Percentiles rank a stretch among this genome's conserved stretches.
Conservation (phyloP, 2,329 filamentous ascomycete species). For the Rhynchosporium agropyri region DNA sequence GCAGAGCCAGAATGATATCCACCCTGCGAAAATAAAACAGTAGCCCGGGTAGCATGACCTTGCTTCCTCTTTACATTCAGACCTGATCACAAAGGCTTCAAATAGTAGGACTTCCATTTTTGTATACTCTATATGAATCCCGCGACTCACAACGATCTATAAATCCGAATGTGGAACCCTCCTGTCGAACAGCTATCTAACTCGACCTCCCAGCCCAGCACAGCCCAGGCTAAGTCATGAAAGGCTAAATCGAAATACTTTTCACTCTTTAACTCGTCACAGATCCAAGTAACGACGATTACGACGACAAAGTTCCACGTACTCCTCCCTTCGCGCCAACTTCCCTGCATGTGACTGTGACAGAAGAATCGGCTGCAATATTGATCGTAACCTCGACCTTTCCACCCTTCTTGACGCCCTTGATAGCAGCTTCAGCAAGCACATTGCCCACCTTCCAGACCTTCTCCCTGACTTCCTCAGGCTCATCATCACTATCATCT, state of each 20-base stretch:
- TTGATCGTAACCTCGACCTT: slow-evolving; percentile 96
- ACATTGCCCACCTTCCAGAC: slow-evolving; percentile 85
- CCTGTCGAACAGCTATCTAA: slow-evolving; percentile 13
- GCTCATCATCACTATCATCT: slow-evolving; percentile 74
- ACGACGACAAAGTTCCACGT: slow-evolving; percentile 40
- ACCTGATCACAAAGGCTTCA: not conserved
- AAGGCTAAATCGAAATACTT: not conserved
- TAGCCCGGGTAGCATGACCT: too few relatives aligned
- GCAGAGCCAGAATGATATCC: too few relatives aligned
- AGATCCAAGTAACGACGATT: slow-evolving; percentile 19
- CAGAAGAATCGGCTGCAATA: slow-evolving; percentile 75
- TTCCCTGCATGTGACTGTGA: slow-evolving; percentile 81
- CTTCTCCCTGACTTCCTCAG: slow-evolving; percentile 86
- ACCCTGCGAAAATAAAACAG: too few relatives aligned
- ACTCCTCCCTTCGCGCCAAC: slow-evolving; percentile 59
- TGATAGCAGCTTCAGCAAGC: slow-evolving; percentile 84
- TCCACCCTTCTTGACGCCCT: slow-evolving; percentile 79
- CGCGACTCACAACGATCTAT: slow-evolving; percentile 14
- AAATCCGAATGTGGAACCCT: not conserved
- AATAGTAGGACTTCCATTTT: slow-evolving; percentile 6
- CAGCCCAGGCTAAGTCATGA: not conserved
- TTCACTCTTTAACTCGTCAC: not conserved
- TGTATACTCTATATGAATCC: slow-evolving; percentile 4
- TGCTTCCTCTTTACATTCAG: not conserved
- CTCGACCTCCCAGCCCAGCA: slow-evolving; percentile 1